phyloP scores from a whole-genome alignment of 257 asterid species.

The Nicotiana knightiana region DNA sequence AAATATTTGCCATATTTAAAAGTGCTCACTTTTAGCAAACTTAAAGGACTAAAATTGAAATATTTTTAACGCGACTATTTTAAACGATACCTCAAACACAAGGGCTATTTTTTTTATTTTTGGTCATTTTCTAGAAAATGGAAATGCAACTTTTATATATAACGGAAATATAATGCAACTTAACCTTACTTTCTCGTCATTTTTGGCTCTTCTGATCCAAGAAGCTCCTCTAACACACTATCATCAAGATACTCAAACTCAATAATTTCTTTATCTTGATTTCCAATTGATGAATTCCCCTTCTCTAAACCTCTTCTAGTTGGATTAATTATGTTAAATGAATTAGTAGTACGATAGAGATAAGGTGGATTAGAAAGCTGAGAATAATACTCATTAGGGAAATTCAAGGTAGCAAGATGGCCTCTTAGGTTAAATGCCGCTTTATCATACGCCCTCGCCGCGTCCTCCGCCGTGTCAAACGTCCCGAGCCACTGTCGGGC shows the following conservation, averaged over 20 bases:
- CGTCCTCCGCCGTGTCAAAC: conserved; percentile 10
- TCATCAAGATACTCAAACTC: conserved; percentile 14
- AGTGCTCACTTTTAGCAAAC: too few species aligned
- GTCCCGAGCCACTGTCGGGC: conserved; percentile 17
- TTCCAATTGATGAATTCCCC: not conserved
- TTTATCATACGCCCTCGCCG: conserved; percentile 17
- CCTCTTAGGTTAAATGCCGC: conserved; percentile 18
- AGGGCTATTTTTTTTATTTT: too few species aligned
- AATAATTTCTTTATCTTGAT: not conserved
- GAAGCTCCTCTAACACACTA: conserved; percentile 7
- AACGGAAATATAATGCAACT: too few species aligned
- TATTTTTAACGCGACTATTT: too few species aligned
- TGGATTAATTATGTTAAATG: not conserved
- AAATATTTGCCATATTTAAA: too few species aligned
- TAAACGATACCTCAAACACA: too few species aligned
- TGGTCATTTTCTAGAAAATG: too few species aligned
- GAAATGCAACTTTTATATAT: too few species aligned
- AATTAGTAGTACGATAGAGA: not conserved
- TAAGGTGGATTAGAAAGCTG: conserved; percentile 7
- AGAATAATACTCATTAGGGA: conserved; percentile 17
- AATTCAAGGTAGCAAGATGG: conserved; percentile 18
- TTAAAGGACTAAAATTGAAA: too few species aligned
- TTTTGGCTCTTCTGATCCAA: conserved; percentile 6
- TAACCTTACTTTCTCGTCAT: not conserved
- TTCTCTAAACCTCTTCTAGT: not conserved